Conservation (phyloP, 2,329 filamentous ascomycete genomes). For the Cladophialophora yegresii region DNA sequence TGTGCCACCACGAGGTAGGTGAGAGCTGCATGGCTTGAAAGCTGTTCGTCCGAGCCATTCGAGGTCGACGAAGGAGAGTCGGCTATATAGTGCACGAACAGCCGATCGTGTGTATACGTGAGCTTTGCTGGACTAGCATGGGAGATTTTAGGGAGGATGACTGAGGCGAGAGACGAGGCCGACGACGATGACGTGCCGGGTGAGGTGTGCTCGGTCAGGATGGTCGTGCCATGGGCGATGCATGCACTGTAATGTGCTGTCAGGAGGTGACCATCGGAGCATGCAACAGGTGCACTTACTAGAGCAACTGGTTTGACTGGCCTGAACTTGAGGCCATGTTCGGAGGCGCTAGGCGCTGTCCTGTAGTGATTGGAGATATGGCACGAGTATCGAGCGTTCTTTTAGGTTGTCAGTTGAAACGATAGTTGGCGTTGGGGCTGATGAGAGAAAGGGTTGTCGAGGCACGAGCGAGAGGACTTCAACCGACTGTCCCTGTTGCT, state of each 20-base stretch:
- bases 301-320: conserved; percentile 67
- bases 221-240: conserved; percentile 90
- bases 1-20: conserved; percentile 91
- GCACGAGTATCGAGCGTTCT: not conserved
- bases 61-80: conserved; percentile 72
- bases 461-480: not conserved
- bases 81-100: conserved; percentile 95
- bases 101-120: conserved; percentile 87
- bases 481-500: not conserved
- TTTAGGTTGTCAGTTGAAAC: not conserved
- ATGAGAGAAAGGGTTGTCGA: not conserved
- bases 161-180: conserved; percentile 82
- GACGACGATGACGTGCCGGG: conserved; percentile 80
- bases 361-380: not conserved
- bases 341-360: conserved; percentile 9
- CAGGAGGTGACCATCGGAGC: not conserved
- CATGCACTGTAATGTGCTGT: conserved; percentile 65
- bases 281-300: conserved; percentile 55
- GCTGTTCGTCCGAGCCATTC: conserved; percentile 34
- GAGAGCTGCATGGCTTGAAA: conserved; percentile 63
- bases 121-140: conserved; percentile 81
- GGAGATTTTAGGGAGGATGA: conserved; percentile 92
- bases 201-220: conserved; percentile 88
- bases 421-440: not conserved
- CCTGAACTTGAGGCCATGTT: conserved; percentile 72